Evolutionary conservation across 2,329 filamentous ascomycete genomes (phyloP), one percentile per base, ranked within the genome.

Genomic region (Fusarium sp.): DNA sequence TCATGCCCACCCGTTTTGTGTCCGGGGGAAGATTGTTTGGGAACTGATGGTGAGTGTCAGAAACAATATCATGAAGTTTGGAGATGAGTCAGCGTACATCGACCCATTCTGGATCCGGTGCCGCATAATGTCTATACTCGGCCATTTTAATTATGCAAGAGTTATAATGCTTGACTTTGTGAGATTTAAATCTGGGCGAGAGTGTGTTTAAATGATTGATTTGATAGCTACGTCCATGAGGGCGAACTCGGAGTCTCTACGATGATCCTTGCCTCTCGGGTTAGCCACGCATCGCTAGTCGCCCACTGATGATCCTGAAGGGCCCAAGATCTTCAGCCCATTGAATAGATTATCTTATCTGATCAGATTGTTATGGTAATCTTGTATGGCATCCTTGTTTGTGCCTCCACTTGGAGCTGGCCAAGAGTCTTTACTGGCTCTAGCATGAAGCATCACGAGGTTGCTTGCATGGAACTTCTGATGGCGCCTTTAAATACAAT

Each of bases 1-100:
- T 67, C 68, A 72, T 76, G 12, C 46, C 35, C 37, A 39, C n/a
- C 18, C 29, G 31, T 10, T 52, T 52, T 8, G 67, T 73, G 3
- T 64, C 63, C 3, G 55, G 56, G 0, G 72, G 68, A 0, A 77
- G 64, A 20, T 75, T 76, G 23, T 74, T 74, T 23, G 75, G 71
- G 10, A 75, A 74, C 72, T 77, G 39, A 21, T 8, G 39, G 24
- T 8, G 28, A 16, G 6, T n/a, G 21, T 69, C 10, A 55, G 57
- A 21, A 28, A 5, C 31, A 4, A 28, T 28, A 28, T 47, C 44
- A 35, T 43, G 29, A 29, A 29, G 31, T 37, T 56, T 39, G 3
- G 48, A 29, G 6, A 11, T 39, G n/a, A 18, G 24, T 13, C 29
- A 49, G 54, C 48, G 31, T 37, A 57, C 68, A 38, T 63, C 59